Conservation (phyloP, 371 early-diverging fungal genomes). For the Apophysomyces trapeziformis region DNA sequence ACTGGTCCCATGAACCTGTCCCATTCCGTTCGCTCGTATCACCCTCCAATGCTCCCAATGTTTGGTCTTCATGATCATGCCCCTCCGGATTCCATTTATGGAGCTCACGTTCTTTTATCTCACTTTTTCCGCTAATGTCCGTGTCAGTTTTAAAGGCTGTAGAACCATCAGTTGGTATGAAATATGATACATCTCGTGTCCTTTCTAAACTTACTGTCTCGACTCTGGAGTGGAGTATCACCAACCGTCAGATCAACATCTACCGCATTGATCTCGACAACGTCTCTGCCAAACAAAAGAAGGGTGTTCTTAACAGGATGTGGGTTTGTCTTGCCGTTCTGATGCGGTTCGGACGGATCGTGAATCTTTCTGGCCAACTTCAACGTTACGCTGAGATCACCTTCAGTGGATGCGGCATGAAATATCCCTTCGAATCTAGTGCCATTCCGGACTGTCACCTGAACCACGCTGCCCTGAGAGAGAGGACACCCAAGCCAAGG, state of each 20-base stretch:
- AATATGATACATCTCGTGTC: not conserved
- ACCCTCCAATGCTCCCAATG: slow-evolving; percentile 50
- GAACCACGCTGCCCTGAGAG: slow-evolving; percentile 75
- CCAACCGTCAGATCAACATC: slow-evolving; percentile 62
- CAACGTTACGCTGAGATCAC: slow-evolving; percentile 81
- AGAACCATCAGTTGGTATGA: not conserved
- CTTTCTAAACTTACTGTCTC: slow-evolving; percentile 45
- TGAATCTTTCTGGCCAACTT: slow-evolving; percentile 60
- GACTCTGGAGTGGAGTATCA: slow-evolving; percentile 36
- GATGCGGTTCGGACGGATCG: slow-evolving; percentile 30
- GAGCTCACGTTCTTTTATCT: slow-evolving; percentile 79
- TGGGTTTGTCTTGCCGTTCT: slow-evolving; percentile 56
- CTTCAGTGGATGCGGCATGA: slow-evolving; percentile 73
- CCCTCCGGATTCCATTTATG: slow-evolving; percentile 86
- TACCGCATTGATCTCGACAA: slow-evolving; percentile 61
- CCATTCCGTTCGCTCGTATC: slow-evolving; percentile 29
- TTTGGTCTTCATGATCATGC: slow-evolving; percentile 34
- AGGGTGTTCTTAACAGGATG: slow-evolving; percentile 50
- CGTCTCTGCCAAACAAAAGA: slow-evolving; percentile 74
- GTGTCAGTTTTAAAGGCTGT: slow-evolving; percentile 88
- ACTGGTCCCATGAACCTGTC: slow-evolving; percentile 94
- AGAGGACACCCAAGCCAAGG: not conserved
- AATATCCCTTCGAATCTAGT: slow-evolving; percentile 78
- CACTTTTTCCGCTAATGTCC: slow-evolving; percentile 78
- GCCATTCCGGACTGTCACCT: slow-evolving; percentile 70